A percentile compares a stretch with the other conserved stretches of the same genome.
phyloP scores from a whole-genome alignment of 2,329 filamentous ascomycete species.

The Helminthosporium solani region DNA sequence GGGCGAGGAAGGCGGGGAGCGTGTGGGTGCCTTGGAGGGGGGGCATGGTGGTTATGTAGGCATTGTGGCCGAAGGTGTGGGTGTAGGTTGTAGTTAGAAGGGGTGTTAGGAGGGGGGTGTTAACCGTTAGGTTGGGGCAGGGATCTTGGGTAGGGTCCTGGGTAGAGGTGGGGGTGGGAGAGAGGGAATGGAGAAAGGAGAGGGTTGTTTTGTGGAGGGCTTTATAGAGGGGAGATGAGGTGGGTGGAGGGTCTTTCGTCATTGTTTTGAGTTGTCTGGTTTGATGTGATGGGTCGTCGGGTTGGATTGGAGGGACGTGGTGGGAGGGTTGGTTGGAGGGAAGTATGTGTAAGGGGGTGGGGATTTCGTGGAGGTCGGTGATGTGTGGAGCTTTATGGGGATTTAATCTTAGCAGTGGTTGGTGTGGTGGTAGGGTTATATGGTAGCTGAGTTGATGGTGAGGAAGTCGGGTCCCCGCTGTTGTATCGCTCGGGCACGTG shows the following conservation, averaged over 20 bases:
- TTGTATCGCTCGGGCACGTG: no score
- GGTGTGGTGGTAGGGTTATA: no score
- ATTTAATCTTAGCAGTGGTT: no score
- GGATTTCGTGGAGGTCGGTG: no score
- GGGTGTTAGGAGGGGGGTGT: conserved; percentile 18
- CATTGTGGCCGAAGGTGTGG: conserved; percentile 35
- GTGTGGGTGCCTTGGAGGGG: conserved; percentile 17
- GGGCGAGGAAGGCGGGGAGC: conserved; percentile 22
- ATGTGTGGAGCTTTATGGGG: no score
- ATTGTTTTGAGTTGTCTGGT: neutral
- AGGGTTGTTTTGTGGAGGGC: conserved; percentile 17
- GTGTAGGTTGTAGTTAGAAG: conserved; percentile 18
- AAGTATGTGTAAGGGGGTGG: no score
- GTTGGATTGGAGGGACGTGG: neutral
- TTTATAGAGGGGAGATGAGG: conserved; percentile 11
- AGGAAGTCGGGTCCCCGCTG: no score
- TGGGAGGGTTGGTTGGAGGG: no score
- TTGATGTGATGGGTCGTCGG: neutral
- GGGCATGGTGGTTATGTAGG: conserved; percentile 23
- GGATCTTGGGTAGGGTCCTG: no score
- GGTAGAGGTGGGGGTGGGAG: neutral
- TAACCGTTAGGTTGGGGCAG: conserved; percentile 6
- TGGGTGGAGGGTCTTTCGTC: neutral
- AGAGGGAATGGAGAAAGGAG: conserved; percentile 17
- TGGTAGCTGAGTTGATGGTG: no score